Conservation (phyloP, 345 rosid species). For the Hevea brasiliensis region DNA sequence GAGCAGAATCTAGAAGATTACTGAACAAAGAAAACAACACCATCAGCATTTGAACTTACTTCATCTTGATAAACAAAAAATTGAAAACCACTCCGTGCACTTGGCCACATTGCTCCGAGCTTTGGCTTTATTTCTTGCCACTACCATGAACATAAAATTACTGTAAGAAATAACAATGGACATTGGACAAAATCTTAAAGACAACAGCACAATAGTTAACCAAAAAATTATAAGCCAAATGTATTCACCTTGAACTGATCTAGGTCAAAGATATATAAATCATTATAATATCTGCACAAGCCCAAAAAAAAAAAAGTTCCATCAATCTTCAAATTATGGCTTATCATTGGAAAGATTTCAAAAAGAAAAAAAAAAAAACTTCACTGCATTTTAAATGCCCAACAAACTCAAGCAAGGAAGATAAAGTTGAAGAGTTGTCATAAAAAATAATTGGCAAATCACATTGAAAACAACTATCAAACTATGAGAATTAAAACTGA, state of each 20-base stretch:
- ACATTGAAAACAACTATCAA: background rate
- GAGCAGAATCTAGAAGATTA: background rate
- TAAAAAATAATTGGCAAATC: background rate
- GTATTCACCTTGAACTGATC: constrained; percentile 81
- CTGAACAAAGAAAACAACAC: background rate
- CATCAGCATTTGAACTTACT: constrained; percentile 39
- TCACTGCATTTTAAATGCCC: background rate
- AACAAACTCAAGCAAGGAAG: background rate
- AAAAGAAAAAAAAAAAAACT: background rate
- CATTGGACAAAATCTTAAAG: background rate
- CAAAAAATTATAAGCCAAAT: constrained; percentile 10
- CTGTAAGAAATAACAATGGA: constrained; percentile 14
- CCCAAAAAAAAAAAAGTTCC: constrained; percentile 5
- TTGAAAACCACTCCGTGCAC: constrained; percentile 93
- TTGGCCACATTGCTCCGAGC: constrained; percentile 94
- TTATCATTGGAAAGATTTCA: background rate
- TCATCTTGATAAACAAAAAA: constrained; percentile 85
- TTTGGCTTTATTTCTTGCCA: constrained; percentile 98
- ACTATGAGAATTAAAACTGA: background rate
- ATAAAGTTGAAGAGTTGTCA: background rate
- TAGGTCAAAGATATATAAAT: constrained; percentile 76
- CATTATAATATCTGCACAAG: constrained; percentile 76
- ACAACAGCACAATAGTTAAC: background rate
- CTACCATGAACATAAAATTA: constrained; percentile 41
- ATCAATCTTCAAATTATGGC: background rate